Evolutionary conservation across 2,329 filamentous ascomycete genomes (phyloP).

Genomic region (Alternaria incomplexa): DNA sequence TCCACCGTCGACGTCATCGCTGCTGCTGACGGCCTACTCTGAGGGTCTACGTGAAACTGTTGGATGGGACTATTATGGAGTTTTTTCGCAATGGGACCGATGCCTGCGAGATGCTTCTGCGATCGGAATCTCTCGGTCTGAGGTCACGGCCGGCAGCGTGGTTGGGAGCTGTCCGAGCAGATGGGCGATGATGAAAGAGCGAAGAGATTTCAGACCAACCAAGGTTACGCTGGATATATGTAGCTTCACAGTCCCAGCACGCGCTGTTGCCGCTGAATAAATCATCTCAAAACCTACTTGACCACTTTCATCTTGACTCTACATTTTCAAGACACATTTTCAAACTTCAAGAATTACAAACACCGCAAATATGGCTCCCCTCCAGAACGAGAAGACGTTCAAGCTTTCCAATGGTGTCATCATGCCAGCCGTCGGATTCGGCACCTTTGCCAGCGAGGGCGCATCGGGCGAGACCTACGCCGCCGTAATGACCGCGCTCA

Average conservation of each 20-base stretch:
- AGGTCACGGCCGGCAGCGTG: slow-evolving; percentile 17
- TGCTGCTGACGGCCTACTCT: slow-evolving; percentile 18
- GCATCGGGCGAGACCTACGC: slow-evolving; percentile 60
- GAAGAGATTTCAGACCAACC: slow-evolving; percentile 8
- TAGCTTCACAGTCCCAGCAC: slow-evolving; percentile 3
- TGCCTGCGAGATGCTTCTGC: slow-evolving; percentile 29
- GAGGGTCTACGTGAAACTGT: slow-evolving; percentile 35
- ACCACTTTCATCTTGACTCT: not conserved
- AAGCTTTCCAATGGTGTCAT: slow-evolving; percentile 64
- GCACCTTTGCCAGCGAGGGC: slow-evolving; percentile 74
- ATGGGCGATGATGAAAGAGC: slow-evolving; percentile 21
- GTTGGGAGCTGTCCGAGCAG: slow-evolving; percentile 1
- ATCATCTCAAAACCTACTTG: not conserved
- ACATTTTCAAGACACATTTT: not conserved
- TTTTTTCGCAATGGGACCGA: slow-evolving; percentile 19
- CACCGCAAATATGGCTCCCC: slow-evolving; percentile 33
- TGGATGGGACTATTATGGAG: slow-evolving; percentile 35
- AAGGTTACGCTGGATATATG: slow-evolving; percentile 5
- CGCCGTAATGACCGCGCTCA: slow-evolving; percentile 66
- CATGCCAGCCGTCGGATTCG: slow-evolving; percentile 74
- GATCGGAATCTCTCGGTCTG: slow-evolving; percentile 13
- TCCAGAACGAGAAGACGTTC: slow-evolving; percentile 52
- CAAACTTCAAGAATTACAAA: not conserved
- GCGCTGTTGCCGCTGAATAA: slow-evolving; percentile 1
- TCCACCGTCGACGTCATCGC: slow-evolving; percentile 40